A percentile compares a stretch with the other conserved stretches of the same genome.
These are phyloP conservation scores for Penicillium corylophilum DNA, from an alignment of 2,329 filamentous ascomycete species.

Conservation along the genomic window DNA sequence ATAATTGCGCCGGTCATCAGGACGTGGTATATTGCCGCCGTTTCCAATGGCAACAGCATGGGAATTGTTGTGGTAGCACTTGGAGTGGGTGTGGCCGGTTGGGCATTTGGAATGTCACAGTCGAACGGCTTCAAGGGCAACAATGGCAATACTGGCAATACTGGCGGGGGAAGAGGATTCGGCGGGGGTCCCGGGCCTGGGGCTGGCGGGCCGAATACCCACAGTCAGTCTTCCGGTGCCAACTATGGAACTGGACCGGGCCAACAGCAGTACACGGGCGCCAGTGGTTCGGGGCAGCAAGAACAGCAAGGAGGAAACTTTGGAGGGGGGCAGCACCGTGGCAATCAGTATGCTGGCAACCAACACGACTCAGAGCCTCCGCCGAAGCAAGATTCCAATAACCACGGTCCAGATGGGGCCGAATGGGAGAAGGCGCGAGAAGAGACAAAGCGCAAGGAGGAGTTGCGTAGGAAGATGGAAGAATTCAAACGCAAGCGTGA, in stretches of 20 bases:
- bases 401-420: slow-evolving; percentile 15
- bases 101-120: slow-evolving; percentile 70
- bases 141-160: slow-evolving; percentile 26
- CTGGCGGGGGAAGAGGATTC: slow-evolving; percentile 21
- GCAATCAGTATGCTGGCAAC: slow-evolving; percentile 35
- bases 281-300: slow-evolving; percentile 10
- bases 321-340: slow-evolving; percentile 29
- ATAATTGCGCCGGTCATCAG: slow-evolving; percentile 71
- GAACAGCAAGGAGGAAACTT: slow-evolving; percentile 30
- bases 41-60: slow-evolving; percentile 70
- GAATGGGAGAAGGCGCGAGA: slow-evolving; percentile 33
- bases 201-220: slow-evolving; percentile 19
- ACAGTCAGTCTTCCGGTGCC: slow-evolving; percentile 22
- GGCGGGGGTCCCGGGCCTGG: slow-evolving; percentile 21
- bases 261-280: slow-evolving; percentile 15
- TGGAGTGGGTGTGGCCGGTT: slow-evolving; percentile 73
- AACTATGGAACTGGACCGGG: slow-evolving; percentile 26
- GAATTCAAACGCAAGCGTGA: slow-evolving; percentile 38
- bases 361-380: slow-evolving; percentile 31
- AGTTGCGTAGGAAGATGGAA: slow-evolving; percentile 40
- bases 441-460: slow-evolving; percentile 37
- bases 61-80: slow-evolving; percentile 71
- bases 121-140: slow-evolving; percentile 36
- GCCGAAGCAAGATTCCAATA: slow-evolving; percentile 18
- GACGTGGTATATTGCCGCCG: slow-evolving; percentile 69